A percentile compares a stretch with the other conserved stretches of the same genome.
phyloP scores from a whole-genome alignment of 768 basidiomycete species.

The Mycena metata region DNA sequence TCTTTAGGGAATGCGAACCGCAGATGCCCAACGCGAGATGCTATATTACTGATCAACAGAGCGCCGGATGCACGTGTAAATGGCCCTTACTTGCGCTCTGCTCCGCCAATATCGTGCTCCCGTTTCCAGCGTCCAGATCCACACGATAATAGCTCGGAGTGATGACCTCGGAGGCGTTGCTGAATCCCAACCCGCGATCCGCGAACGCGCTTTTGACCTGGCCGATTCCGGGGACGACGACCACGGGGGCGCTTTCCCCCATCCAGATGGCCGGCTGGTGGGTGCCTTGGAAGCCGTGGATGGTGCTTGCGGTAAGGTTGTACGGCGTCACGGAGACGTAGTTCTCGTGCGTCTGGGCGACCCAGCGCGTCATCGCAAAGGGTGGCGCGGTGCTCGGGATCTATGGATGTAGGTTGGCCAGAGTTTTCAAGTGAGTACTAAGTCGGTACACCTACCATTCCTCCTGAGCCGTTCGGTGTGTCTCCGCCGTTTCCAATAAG shows the following conservation, averaged over 20 bases:
- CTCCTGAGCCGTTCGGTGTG: conserved; percentile 77
- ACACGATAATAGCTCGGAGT: conserved; percentile 65
- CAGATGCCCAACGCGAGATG: conserved; percentile 75
- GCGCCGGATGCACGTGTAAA: no score
- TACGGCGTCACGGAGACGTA: conserved; percentile 82
- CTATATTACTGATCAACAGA: conserved; percentile 46
- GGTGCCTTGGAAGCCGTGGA: conserved; percentile 85
- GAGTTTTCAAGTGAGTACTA: conserved; percentile 57
- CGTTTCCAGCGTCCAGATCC: conserved; percentile 57
- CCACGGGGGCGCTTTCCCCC: conserved; percentile 80
- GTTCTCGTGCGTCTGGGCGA: conserved; percentile 82
- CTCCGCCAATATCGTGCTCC: conserved; percentile 60
- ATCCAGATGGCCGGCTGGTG: conserved; percentile 93
- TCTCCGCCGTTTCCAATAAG: conserved; percentile 83
- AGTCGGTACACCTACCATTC: conserved; percentile 82
- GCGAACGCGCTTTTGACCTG: conserved; percentile 60
- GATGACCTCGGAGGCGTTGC: conserved; percentile 56
- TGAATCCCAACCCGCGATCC: conserved; percentile 63
- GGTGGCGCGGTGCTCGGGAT: conserved; percentile 68
- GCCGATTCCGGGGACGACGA: conserved; percentile 69
- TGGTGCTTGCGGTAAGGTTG: conserved; percentile 65
- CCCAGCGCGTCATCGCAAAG: conserved; percentile 90
- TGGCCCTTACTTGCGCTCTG: conserved; percentile 68
- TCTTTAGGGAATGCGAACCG: conserved; percentile 65
- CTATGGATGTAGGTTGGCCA: not conserved